These are phyloP conservation scores for Thraustochytrium sp. DNA, from an alignment of 352 stramenopile species.

Conservation along the genomic window DNA sequence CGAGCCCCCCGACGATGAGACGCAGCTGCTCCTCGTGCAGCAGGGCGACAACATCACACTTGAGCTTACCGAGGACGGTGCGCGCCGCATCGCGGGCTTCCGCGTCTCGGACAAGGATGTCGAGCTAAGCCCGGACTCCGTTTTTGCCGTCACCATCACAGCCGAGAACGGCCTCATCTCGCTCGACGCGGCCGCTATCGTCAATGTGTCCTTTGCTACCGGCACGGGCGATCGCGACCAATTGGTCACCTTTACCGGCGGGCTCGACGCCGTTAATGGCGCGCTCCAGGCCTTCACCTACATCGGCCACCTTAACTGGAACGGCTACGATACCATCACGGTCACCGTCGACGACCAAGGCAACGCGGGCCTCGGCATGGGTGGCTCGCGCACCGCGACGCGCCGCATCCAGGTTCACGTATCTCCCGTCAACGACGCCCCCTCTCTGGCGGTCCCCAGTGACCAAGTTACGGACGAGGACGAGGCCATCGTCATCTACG, in stretches of 20 bases:
- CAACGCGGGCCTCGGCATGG: constrained; percentile 47
- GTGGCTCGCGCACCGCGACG: constrained; percentile 46
- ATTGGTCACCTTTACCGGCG: constrained; percentile 10
- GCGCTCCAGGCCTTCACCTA: constrained; percentile 36
- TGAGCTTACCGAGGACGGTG: constrained; percentile 47
- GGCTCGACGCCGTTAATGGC: not conserved
- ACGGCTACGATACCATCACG: constrained; percentile 51
- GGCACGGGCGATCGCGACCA: constrained; percentile 19
- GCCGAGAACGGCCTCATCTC: constrained; percentile 49
- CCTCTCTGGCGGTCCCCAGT: not conserved
- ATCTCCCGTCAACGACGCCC: constrained; percentile 19
- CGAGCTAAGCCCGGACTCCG: constrained; percentile 44
- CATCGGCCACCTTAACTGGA: constrained; percentile 46
- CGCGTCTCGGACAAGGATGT: constrained; percentile 49
- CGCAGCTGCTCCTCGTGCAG: constrained; percentile 43
- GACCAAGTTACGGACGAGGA: constrained; percentile 25
- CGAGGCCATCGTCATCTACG: constrained; percentile 19
- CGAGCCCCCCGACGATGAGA: constrained; percentile 5
- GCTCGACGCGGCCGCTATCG: constrained; percentile 10
- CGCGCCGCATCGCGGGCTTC: constrained; percentile 44
- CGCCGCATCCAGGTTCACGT: constrained; percentile 31
- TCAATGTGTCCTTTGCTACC: not conserved
- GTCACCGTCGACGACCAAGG: constrained; percentile 53
- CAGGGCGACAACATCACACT: constrained; percentile 32
- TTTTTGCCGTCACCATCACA: constrained; percentile 48